Conservation (phyloP, 2,329 filamentous ascomycete species). For the Penicillium sp. region DNA sequence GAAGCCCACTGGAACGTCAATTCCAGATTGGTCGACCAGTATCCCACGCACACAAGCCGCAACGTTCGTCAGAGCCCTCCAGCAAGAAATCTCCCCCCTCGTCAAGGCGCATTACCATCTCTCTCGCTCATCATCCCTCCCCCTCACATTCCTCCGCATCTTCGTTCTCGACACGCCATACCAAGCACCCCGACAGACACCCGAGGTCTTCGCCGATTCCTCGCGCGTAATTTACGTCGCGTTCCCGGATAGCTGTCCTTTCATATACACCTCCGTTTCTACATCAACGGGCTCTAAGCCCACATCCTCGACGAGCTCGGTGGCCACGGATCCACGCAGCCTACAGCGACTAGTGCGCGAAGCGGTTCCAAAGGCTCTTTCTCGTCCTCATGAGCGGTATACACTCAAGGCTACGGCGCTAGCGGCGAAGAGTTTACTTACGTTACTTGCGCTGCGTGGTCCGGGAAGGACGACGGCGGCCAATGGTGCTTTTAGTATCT, state of each 20-base stretch:
- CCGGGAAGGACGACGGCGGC: constrained; percentile 71
- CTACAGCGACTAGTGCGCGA: constrained; percentile 73
- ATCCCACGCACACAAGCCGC: constrained; percentile 77
- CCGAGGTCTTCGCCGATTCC: constrained; percentile 56
- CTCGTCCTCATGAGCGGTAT: constrained; percentile 72
- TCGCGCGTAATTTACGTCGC: constrained; percentile 77
- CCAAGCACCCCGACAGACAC: constrained; percentile 54
- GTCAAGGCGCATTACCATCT: constrained; percentile 85
- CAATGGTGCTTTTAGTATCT: constrained; percentile 78
- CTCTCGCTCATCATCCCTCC: constrained; percentile 65
- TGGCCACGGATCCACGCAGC: constrained; percentile 60
- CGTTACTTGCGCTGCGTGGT: constrained; percentile 70
- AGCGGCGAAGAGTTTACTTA: constrained; percentile 70
- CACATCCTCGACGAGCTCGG: constrained; percentile 25
- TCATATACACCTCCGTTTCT: constrained; percentile 67
- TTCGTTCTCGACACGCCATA: constrained; percentile 82
- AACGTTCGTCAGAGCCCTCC: constrained; percentile 76
- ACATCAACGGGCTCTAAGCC: constrained; percentile 45
- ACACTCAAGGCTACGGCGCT: constrained; percentile 69
- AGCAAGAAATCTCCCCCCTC: constrained; percentile 73
- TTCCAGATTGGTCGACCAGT: constrained; percentile 41
- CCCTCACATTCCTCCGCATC: constrained; percentile 74
- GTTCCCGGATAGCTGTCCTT: constrained; percentile 78
- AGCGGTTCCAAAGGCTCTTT: constrained; percentile 81
- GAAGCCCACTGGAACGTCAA: constrained; percentile 19